phyloP scores from a whole-genome alignment of 495 filamentous ascomycete genomes.

The Neohortaea acidophila region DNA sequence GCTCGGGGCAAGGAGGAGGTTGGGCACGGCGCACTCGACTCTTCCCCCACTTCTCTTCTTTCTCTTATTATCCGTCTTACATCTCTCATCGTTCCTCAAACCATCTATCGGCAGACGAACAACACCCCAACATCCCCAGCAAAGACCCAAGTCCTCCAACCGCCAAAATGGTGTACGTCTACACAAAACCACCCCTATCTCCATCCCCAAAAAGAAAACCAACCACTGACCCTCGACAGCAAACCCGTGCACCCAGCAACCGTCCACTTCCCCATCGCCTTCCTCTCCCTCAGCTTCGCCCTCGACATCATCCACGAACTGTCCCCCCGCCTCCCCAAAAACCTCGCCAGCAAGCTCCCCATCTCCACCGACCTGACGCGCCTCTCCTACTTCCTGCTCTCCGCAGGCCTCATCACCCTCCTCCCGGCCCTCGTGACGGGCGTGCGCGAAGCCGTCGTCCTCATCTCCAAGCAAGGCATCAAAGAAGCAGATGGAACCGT shows the following conservation, averaged over 20 bases:
- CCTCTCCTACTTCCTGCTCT: constrained; percentile 15
- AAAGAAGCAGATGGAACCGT: constrained; percentile 15
- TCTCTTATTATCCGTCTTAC: too few species aligned
- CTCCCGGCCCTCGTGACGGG: constrained; percentile 18
- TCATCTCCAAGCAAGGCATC: constrained; percentile 17
- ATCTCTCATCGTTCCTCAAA: too few species aligned
- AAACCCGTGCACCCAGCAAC: constrained; percentile 25
- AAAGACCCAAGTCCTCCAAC: not conserved
- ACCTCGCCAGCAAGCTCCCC: constrained; percentile 10
- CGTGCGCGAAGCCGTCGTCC: constrained; percentile 11
- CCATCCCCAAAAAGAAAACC: not conserved
- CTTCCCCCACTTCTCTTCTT: too few species aligned
- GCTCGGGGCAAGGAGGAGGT: not conserved
- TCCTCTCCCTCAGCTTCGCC: constrained; percentile 20
- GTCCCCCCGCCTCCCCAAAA: constrained; percentile 4
- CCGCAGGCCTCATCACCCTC: constrained; percentile 15
- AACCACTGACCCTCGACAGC: constrained; percentile 2
- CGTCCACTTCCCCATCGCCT: constrained; percentile 26
- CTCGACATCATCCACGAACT: constrained; percentile 20
- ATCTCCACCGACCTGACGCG: constrained; percentile 13
- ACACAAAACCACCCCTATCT: too few species aligned
- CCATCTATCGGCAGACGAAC: too few species aligned
- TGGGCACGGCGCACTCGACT: not conserved
- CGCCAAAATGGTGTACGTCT: not conserved
- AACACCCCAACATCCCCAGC: too few species aligned